Evolutionary conservation across 352 stramenopile species (phyloP), one percentile per base, ranked within the genome.

Genomic region (Globisporangium canariense): DNA sequence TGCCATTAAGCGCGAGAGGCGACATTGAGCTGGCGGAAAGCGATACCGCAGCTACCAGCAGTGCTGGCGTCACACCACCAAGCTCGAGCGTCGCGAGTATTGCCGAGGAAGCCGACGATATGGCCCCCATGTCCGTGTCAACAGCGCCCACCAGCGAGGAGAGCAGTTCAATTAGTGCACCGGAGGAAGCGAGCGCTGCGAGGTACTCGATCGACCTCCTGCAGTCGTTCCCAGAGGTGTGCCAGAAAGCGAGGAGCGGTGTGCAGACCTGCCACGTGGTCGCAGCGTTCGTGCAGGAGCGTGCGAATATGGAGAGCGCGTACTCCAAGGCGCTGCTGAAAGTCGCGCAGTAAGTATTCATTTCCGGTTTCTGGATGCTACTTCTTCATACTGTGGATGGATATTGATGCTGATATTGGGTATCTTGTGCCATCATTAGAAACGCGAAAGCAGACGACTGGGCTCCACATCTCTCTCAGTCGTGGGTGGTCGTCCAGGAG

Each of bases 201-300:
- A 46, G 69, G 18, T 93, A 94, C 69, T 80, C 81, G n/a, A 74
- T 75, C n/a, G 83, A 94, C 34, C 81, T 93, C 18, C 80, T 86
- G 53, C 65, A 77, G 46, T 73, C 86, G 36, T 94, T 94, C 51
- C 58, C 73, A 5, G 79, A 74, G 59, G 86, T 94, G 52, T 90
- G 80, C 54, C 74, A 86, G 62, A 90, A 90, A 60, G 83, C 81
- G 53, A 93, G 89, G 66, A 83, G 72, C 70, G 83, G 86, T 57
- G 82, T 88, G 5, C 83, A 91, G 68, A 77, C 84, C 22, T 94
- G 83, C 65, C 83, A 93, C 34, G 82, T 79, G 52, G 71, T 94
- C 36, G 76, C 82, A 13, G 66, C 58, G 16, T 87, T 92, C 53
- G 70, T 93, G 1, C 73, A 78, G 2, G 86, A 93, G 47, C 79